phyloP scores from a whole-genome alignment of 257 asterid genomes.

The Gentiana straminea region DNA sequence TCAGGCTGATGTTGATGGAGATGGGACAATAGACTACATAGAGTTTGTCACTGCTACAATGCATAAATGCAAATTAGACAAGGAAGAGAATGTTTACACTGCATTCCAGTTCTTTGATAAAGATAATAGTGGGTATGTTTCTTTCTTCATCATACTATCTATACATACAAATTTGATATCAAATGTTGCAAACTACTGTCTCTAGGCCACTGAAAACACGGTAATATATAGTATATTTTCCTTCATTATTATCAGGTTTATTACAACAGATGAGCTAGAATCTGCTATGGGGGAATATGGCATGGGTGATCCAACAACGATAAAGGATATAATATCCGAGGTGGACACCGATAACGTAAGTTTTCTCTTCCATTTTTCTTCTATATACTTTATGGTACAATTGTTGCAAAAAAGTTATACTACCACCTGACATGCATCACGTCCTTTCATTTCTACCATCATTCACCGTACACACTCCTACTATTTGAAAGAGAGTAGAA shows the following conservation, averaged over 20 bases:
- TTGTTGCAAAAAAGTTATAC: too few relatives aligned
- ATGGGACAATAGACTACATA: constrained; percentile 75
- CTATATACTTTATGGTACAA: background rate
- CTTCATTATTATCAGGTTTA: constrained; percentile 30
- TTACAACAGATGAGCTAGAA: constrained; percentile 80
- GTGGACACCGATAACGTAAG: constrained; percentile 85
- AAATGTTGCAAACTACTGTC: background rate
- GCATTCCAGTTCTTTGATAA: constrained; percentile 81
- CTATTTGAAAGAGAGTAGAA: too few relatives aligned
- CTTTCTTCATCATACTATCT: background rate
- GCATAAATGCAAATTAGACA: constrained; percentile 85
- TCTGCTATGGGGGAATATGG: constrained; percentile 77
- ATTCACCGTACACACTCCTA: too few relatives aligned
- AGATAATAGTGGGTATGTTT: constrained; percentile 69
- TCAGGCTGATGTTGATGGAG: constrained; percentile 94
- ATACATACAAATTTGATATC: background rate
- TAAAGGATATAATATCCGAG: constrained; percentile 70
- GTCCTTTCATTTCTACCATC: too few relatives aligned
- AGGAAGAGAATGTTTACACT: constrained; percentile 61
- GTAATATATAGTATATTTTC: background rate
- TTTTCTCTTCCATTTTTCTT: background rate
- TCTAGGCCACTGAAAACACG: too few relatives aligned
- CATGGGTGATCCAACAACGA: constrained; percentile 53
- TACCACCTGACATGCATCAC: too few relatives aligned
- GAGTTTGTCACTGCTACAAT: constrained; percentile 90